Base-by-base conservation (phyloP, 2,329 filamentous ascomycete genomes). In the Trichoderma atroviride region DNA sequence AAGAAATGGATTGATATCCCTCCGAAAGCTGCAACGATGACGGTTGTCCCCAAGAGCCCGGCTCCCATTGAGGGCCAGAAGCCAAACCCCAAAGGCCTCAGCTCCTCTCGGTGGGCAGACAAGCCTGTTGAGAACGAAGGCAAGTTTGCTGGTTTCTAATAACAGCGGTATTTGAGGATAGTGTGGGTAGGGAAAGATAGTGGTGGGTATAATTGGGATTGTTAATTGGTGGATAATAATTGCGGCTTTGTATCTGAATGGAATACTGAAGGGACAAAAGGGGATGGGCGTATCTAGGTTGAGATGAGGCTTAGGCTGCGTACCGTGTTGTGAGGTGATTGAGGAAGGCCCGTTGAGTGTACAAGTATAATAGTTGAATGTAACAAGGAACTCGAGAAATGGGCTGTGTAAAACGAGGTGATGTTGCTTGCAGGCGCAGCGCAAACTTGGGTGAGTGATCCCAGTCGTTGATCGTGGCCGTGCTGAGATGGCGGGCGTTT, bases 71-170 rank as follows among this genome's bases (percentile, higher is more conserved):
- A 31, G 7, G 43, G 11, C 19, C 3, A 47, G 14, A 35, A 47
- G 14, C 13, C 69, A 7, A 31, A n/a, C 9, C 13, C 33, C 1
- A 52, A 56, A 40, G 72, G 72, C n/a, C 59, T 73, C 11, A 40
- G 66, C 52, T 64, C 72, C n/a, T 73, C 72, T 35, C 70, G 70
- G 58, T 73, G 61, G 72, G 72, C 72, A 35, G 60, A 65, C 16
- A 58, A 53, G 33, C 47, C 65, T 52, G 22, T 52, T 19, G 53
- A 31, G n/a, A 47, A 59, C 24, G 10, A 52, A 19, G 57, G 52
- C 13, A 35, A 27, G 43, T 68, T 69, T 52, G 33, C 37, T 29
- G 31, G 56, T 14, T 24, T 56, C 37, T 62, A 29, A 61, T 10
- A 24, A n/a, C 10, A 9, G 16, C 13, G 6, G 14, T 29, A 24